A percentile compares a stretch with the other conserved stretches of the same genome.
Conservation (phyloP, 345 rosid genomes). For the Moricandia moricandioides region DNA sequence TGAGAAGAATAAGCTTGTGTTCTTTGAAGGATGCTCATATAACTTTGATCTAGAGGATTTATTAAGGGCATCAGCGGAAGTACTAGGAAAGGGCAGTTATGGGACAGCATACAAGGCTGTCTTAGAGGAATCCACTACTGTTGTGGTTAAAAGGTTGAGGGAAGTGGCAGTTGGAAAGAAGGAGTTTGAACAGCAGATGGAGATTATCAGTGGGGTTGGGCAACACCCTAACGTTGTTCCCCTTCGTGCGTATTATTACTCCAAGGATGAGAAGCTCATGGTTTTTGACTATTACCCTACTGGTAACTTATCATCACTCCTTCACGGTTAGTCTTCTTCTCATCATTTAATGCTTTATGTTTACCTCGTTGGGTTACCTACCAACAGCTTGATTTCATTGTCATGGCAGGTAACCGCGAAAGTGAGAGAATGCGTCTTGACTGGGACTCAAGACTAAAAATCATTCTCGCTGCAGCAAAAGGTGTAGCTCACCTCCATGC, state of each 20-base stretch:
- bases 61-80: slow-evolving; percentile 90
- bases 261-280: slow-evolving; percentile 87
- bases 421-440: slow-evolving; percentile 58
- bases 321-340: slow-evolving; percentile 62
- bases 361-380: not conserved
- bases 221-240: slow-evolving; percentile 69
- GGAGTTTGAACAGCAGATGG: slow-evolving; percentile 96
- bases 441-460: slow-evolving; percentile 70
- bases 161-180: slow-evolving; percentile 75
- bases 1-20: slow-evolving; percentile 77
- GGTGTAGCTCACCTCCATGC: slow-evolving; percentile 78
- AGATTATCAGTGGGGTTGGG: slow-evolving; percentile 60
- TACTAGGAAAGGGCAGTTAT: slow-evolving; percentile 81
- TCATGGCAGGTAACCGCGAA: slow-evolving; percentile 50
- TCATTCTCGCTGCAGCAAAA: slow-evolving; percentile 64
- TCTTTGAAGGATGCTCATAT: slow-evolving; percentile 74
- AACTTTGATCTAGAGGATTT: slow-evolving; percentile 85
- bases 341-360: not conserved
- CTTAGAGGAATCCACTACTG: slow-evolving; percentile 74
- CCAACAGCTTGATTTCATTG: slow-evolving; percentile 1
- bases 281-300: slow-evolving; percentile 60
- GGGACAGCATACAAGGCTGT: slow-evolving; percentile 90
- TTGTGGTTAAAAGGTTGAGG: slow-evolving; percentile 81
- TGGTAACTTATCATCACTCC: slow-evolving; percentile 64
- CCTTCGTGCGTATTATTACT: slow-evolving; percentile 81